A percentile compares a stretch with the other conserved stretches of the same genome.
Conservation (phyloP, 179 eudicot genomes). For the Drosera spatulata region DNA sequence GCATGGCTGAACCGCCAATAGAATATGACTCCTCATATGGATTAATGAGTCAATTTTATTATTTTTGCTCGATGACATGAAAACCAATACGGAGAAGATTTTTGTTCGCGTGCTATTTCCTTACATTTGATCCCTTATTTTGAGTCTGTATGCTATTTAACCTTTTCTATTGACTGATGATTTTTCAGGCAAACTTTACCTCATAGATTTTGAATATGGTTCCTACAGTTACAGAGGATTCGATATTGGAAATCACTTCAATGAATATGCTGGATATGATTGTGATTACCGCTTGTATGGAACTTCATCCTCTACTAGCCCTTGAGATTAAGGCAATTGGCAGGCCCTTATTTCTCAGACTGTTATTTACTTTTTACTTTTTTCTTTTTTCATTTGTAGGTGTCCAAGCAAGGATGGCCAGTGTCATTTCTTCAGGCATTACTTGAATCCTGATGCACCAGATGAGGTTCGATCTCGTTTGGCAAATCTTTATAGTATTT, state of each 20-base stretch:
- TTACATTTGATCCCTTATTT: neutral
- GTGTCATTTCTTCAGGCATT: conserved; percentile 87
- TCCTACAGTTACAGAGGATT: conserved; percentile 94
- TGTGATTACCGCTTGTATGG: conserved; percentile 89
- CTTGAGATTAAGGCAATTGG: conserved; percentile 1
- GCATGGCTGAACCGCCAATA: too few relatives aligned
- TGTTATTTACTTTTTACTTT: neutral
- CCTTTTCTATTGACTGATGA: neutral
- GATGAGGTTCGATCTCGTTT: conserved; percentile 33
- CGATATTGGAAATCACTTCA: conserved; percentile 96
- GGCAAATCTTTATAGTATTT: neutral
- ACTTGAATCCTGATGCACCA: conserved; percentile 58
- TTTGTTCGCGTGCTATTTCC: too few relatives aligned
- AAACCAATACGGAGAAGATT: too few relatives aligned
- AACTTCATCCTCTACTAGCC: neutral
- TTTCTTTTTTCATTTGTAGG: conserved; percentile 19
- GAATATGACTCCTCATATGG: too few relatives aligned
- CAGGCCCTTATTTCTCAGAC: conserved; percentile 8
- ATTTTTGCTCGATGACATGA: too few relatives aligned
- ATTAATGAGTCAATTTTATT: too few relatives aligned
- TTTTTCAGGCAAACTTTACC: conserved; percentile 67
- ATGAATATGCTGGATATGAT: conserved; percentile 95
- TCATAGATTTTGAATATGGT: conserved; percentile 96
- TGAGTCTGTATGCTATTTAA: neutral
- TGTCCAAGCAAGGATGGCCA: conserved; percentile 88